Conservation (phyloP, 305 asterid genomes). For the Fraxinus paxiana region DNA sequence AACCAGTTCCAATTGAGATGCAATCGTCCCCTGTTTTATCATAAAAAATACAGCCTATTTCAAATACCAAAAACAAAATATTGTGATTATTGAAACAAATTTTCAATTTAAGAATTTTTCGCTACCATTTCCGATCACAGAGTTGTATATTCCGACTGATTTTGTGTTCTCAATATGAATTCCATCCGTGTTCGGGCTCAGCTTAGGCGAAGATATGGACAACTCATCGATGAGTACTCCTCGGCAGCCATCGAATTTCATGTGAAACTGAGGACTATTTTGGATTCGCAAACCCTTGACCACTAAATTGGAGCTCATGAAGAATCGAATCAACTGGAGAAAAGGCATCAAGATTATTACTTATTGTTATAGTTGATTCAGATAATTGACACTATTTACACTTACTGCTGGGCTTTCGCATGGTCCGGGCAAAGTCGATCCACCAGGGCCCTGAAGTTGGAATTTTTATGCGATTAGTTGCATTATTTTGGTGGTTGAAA, state of each 20-base stretch:
- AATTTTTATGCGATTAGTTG: constrained; percentile 11
- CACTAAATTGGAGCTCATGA: constrained; percentile 83
- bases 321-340: constrained; percentile 71
- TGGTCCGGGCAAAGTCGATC: constrained; percentile 86
- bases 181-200: constrained; percentile 94
- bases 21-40: constrained; percentile 77
- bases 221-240: constrained; percentile 58
- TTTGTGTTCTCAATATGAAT: constrained; percentile 77
- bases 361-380: background rate
- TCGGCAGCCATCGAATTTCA: constrained; percentile 84
- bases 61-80: background rate
- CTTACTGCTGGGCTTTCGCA: constrained; percentile 95
- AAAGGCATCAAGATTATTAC: background rate
- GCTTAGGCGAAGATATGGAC: constrained; percentile 75
- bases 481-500: background rate
- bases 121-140: constrained; percentile 66
- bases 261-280: constrained; percentile 87
- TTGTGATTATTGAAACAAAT: background rate
- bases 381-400: background rate
- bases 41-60: background rate
- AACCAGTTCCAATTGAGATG: constrained; percentile 83
- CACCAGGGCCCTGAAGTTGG: constrained; percentile 78
- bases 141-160: constrained; percentile 74
- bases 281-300: constrained; percentile 61
- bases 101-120: background rate